A percentile compares a stretch with the other conserved stretches of the same genome.
These are phyloP conservation scores for Phytophthora kernoviae DNA, from an alignment of 352 stramenopile genomes.

Conservation along the genomic window DNA sequence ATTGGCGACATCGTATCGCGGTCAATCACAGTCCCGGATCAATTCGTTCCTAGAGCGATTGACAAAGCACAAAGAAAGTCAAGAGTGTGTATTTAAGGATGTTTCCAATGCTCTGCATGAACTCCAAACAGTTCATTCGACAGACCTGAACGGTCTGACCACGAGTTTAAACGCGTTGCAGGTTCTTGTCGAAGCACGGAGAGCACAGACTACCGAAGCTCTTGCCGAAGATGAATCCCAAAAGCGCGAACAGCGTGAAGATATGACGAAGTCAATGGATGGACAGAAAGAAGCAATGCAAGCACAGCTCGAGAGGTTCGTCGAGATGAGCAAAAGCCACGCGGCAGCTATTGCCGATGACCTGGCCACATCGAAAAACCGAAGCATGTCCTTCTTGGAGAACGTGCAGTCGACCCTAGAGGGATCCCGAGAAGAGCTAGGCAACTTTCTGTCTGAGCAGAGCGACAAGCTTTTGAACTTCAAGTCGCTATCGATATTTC, in stretches of 20 bases:
- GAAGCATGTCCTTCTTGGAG: constrained; percentile 36
- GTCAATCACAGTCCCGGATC: constrained; percentile 49
- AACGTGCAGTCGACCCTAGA: constrained; percentile 33
- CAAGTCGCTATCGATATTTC: constrained; percentile 52
- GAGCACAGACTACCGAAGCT: constrained; percentile 22
- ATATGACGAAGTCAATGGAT: constrained; percentile 29
- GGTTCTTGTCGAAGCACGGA: constrained; percentile 35
- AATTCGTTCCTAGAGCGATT: constrained; percentile 51
- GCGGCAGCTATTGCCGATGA: constrained; percentile 34
- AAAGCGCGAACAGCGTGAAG: constrained; percentile 24
- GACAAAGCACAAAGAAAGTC: constrained; percentile 51
- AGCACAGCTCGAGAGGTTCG: constrained; percentile 34
- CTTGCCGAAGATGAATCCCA: constrained; percentile 15
- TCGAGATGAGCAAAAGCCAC: constrained; percentile 41
- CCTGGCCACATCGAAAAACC: constrained; percentile 32
- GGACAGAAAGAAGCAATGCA: constrained; percentile 37
- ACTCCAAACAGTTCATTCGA: constrained; percentile 48
- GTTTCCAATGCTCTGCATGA: constrained; percentile 50
- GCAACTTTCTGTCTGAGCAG: constrained; percentile 47
- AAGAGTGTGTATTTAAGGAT: constrained; percentile 50
- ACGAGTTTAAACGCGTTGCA: constrained; percentile 39
- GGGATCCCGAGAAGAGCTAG: constrained; percentile 37
- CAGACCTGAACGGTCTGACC: constrained; percentile 46
- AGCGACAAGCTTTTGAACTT: constrained; percentile 52
- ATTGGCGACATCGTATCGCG: constrained; percentile 48